These are phyloP conservation scores for Colletotrichum musae DNA, from an alignment of 2,329 filamentous ascomycete genomes.

Conservation along the genomic window DNA sequence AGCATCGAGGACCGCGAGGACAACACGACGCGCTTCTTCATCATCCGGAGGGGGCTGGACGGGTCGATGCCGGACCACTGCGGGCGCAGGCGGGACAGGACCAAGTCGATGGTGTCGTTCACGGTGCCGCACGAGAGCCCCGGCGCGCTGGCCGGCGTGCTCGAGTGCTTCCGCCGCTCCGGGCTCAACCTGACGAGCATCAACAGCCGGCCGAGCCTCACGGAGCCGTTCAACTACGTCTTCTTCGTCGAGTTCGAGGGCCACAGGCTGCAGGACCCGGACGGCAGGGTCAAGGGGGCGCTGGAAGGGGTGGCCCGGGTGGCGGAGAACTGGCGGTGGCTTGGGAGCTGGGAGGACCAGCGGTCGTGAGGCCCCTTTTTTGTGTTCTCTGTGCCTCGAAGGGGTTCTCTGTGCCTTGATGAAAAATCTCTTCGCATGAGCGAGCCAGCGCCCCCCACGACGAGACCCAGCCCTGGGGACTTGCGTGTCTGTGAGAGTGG, in stretches of 20 bases:
- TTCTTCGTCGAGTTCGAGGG: conserved; percentile 95
- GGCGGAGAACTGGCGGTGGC: conserved; percentile 76
- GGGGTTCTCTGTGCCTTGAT: too few relatives aligned
- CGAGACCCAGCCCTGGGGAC: conserved; percentile 4
- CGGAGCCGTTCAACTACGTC: conserved; percentile 87
- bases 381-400: neutral
- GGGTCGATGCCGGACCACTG: conserved; percentile 41
- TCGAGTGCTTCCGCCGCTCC: conserved; percentile 82
- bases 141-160: conserved; percentile 85
- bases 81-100: conserved; percentile 44
- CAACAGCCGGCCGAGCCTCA: conserved; percentile 84
- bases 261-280: conserved; percentile 65
- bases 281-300: conserved; percentile 72
- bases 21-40: conserved; percentile 85
- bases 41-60: conserved; percentile 63
- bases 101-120: conserved; percentile 86
- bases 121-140: conserved; percentile 83
- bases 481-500: conserved; percentile 2
- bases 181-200: conserved; percentile 91
- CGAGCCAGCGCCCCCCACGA: neutral
- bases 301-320: conserved; percentile 70
- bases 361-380: conserved; percentile 52
- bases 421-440: conserved; percentile 5
- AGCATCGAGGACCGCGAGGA: conserved; percentile 81
- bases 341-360: conserved; percentile 75